These are phyloP conservation scores for Neurospora tetraspora DNA, from an alignment of 495 filamentous ascomycete genomes.

Conservation along the genomic window DNA sequence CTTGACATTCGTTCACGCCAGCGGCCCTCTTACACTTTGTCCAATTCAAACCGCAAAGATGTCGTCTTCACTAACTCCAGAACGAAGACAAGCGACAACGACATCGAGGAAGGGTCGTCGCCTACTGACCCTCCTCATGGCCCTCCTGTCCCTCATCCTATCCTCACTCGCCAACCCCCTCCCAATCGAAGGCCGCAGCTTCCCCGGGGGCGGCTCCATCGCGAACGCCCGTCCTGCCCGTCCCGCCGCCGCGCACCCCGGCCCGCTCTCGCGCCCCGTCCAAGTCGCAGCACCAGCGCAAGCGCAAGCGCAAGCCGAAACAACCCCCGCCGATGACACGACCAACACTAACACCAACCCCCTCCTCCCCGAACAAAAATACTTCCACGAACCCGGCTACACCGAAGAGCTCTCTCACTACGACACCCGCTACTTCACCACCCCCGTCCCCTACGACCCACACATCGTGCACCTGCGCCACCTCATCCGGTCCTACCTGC, in stretches of 20 bases:
- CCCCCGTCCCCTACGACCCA: slow-evolving; percentile 48
- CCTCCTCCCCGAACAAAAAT: slow-evolving; percentile 22
- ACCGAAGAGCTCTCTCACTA: slow-evolving; percentile 55
- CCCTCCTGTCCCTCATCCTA: neutral
- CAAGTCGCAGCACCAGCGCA: neutral
- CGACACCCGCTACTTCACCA: slow-evolving; percentile 58
- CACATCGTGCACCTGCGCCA: slow-evolving; percentile 53
- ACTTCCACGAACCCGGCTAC: slow-evolving; percentile 49
- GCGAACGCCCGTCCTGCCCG: neutral
- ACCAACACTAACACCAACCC: neutral
- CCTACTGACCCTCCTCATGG: neutral
- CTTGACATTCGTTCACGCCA: neutral
- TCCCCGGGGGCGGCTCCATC: neutral
- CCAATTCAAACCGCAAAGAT: neutral
- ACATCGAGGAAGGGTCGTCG: neutral
- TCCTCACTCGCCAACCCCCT: neutral
- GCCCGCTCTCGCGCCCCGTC: neutral
- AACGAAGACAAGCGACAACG: neutral
- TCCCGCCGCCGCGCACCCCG: neutral
- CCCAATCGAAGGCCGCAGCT: neutral
- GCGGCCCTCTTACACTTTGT: neutral
- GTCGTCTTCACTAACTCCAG: neutral
- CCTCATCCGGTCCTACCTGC: slow-evolving; percentile 64
- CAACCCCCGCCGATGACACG: neutral
- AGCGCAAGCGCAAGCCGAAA: neutral